These are phyloP conservation scores for Dianthus caryophyllus DNA, from an alignment of 148 eudicot genomes.

Conservation along the genomic window DNA sequence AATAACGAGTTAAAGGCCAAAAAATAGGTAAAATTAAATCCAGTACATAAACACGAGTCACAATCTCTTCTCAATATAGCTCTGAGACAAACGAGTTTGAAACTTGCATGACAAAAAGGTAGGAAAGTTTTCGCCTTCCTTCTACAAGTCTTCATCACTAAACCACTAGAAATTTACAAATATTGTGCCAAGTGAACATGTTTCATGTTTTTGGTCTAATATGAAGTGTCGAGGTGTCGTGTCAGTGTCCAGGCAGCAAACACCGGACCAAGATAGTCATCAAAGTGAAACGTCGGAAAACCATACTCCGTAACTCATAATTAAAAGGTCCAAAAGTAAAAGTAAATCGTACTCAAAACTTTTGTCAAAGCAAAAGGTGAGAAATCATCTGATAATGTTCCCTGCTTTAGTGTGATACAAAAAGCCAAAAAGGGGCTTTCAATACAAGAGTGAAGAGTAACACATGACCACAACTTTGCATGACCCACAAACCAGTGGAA, in stretches of 20 bases:
- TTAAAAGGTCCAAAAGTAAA: not conserved
- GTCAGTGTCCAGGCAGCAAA: too few species aligned
- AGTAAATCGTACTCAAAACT: not conserved
- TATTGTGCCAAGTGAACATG: too few species aligned
- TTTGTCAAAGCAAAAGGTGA: constrained; percentile 1
- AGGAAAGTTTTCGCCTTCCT: not conserved
- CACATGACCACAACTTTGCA: not conserved
- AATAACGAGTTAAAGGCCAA: constrained; percentile 1
- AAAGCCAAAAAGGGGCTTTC: too few species aligned
- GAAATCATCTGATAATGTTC: not conserved
- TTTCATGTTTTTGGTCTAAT: too few species aligned
- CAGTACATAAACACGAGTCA: not conserved
- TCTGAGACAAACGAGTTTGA: not conserved
- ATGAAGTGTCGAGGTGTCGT: too few species aligned
- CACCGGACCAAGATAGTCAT: too few species aligned
- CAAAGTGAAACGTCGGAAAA: too few species aligned
- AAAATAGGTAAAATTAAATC: not conserved
- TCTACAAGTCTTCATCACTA: not conserved
- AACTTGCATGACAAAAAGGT: not conserved
- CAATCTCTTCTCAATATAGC: not conserved
- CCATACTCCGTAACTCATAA: too few species aligned
- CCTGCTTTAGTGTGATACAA: constrained; percentile 8
- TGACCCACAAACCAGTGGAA: constrained; percentile 5
- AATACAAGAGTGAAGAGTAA: constrained; percentile 4
- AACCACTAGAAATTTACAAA: not conserved